Evolutionary conservation across 2,329 filamentous ascomycete species (phyloP).

Genomic region (Colletotrichum sp.): DNA sequence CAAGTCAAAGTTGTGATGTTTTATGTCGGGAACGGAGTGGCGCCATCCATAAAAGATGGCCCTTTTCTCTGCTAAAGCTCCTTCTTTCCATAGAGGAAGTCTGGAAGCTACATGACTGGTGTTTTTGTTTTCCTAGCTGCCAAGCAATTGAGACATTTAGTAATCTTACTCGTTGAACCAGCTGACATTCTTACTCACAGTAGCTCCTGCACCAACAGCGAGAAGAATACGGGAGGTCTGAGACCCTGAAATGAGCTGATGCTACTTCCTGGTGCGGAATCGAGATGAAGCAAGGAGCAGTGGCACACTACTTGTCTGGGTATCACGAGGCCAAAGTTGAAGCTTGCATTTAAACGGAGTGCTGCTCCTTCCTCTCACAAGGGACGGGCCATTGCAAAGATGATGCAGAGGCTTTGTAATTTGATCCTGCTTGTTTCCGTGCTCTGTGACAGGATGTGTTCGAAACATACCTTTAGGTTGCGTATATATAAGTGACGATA

Average conservation of each 20-base stretch:
- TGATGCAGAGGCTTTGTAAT: background rate
- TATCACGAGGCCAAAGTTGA: background rate
- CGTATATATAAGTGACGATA: background rate
- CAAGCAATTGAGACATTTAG: background rate
- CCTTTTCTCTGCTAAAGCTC: background rate
- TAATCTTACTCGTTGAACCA: background rate
- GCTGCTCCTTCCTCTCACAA: background rate
- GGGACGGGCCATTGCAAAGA: background rate
- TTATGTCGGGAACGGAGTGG: background rate
- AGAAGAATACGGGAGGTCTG: background rate
- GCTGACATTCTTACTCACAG: background rate
- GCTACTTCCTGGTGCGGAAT: background rate
- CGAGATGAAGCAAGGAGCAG: background rate
- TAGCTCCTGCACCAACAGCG: background rate
- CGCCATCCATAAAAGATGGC: background rate
- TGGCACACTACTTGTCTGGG: background rate
- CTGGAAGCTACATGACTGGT: background rate
- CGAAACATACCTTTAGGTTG: background rate
- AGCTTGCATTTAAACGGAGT: background rate
- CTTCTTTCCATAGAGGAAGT: background rate
- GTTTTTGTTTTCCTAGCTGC: background rate
- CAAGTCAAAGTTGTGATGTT: background rate
- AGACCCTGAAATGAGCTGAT: background rate
- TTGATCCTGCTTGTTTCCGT: background rate
- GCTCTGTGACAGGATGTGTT: background rate